These are phyloP conservation scores for Monosporascus sp. DNA, from an alignment of 2,329 filamentous ascomycete genomes.

Conservation along the genomic window DNA sequence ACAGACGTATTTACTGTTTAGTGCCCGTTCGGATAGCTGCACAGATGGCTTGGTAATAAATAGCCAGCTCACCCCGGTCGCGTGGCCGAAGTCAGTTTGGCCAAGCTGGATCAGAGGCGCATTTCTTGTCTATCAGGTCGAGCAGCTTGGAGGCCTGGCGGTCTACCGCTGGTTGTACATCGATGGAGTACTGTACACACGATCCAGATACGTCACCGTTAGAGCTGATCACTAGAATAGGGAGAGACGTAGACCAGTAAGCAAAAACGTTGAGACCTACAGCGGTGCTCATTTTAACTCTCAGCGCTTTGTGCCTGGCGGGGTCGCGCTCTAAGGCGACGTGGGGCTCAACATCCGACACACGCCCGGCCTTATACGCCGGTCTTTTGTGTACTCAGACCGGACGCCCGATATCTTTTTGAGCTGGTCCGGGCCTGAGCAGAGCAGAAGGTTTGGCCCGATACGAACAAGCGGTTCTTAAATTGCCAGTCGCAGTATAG, in stretches of 20 bases:
- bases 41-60: no score
- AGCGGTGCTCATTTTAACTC: slow-evolving; percentile 39
- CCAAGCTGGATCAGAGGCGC: slow-evolving; percentile 18
- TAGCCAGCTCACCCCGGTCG: no score
- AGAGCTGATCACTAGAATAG: slow-evolving; percentile 33
- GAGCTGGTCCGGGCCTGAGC: slow-evolving; percentile 16
- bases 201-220: slow-evolving; percentile 38
- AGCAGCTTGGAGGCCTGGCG: slow-evolving; percentile 35
- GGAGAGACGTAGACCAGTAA: background rate
- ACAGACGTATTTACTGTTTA: no score
- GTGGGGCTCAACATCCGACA: slow-evolving; percentile 31
- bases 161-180: slow-evolving; percentile 22
- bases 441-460: slow-evolving; percentile 21
- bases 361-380: slow-evolving; percentile 33
- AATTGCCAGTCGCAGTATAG: no score
- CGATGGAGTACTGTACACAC: no score
- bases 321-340: slow-evolving; percentile 32
- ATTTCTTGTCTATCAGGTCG: slow-evolving; percentile 41
- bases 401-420: slow-evolving; percentile 29
- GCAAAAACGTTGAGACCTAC: slow-evolving; percentile 22
- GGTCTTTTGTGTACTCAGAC: slow-evolving; percentile 32
- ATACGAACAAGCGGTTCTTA: slow-evolving; percentile 19
- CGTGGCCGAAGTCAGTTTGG: no score
- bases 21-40: no score
- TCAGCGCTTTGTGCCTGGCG: slow-evolving; percentile 30